Evolutionary conservation across 345 rosid species (phyloP).

Genomic region (Eucalyptus tenuipes): DNA sequence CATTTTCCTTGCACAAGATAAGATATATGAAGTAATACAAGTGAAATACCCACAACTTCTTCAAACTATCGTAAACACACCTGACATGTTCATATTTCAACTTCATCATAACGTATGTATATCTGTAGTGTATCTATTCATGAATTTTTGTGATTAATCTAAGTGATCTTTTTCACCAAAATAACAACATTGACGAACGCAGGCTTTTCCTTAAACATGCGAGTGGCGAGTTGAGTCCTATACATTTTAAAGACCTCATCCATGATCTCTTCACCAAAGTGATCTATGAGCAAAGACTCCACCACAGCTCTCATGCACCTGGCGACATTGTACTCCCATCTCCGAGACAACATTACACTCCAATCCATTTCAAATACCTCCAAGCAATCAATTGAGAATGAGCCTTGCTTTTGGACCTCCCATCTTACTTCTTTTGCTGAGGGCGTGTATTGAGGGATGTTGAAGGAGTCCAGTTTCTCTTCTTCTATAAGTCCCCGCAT

Average conservation of each 20-base stretch:
- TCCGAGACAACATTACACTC: conserved; percentile 1
- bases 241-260: conserved; percentile 8
- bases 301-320: conserved; percentile 36
- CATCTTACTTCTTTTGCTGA: conserved; percentile 26
- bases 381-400: conserved; percentile 16
- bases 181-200: background rate
- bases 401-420: conserved; percentile 22
- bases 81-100: background rate
- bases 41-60: background rate
- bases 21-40: too few species aligned
- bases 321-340: conserved; percentile 15
- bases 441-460: conserved; percentile 32
- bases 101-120: too few species aligned
- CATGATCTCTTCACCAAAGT: conserved; percentile 25
- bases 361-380: conserved; percentile 23
- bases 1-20: too few species aligned
- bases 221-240: background rate
- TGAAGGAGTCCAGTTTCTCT: too few species aligned
- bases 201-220: background rate
- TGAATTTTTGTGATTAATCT: too few species aligned
- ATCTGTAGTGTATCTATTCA: too few species aligned
- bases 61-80: background rate
- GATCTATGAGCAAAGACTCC: conserved; percentile 34
- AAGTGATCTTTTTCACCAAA: background rate
- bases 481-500: conserved; percentile 14